Percentiles rank a stretch among this genome's conserved stretches.
These are phyloP conservation scores for Mucor plumbeus DNA, from an alignment of 371 early-diverging fungal genomes.

Conservation along the genomic window DNA sequence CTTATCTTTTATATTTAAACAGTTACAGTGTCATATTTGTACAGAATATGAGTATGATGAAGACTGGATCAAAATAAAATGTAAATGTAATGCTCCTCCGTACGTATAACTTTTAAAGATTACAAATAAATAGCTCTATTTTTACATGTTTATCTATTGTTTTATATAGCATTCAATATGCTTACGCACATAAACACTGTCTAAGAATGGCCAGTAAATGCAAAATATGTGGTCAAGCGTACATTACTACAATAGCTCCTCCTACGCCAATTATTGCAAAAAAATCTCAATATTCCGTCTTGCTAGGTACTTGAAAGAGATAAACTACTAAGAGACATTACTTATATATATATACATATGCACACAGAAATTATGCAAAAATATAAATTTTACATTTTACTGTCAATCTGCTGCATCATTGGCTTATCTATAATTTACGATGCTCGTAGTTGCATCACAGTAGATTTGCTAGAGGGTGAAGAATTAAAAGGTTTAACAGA, in stretches of 20 bases:
- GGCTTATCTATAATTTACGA: not conserved
- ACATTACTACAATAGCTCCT: not conserved
- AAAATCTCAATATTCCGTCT: no score
- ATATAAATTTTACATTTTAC: not conserved
- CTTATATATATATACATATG: not conserved
- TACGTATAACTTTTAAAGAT: not conserved
- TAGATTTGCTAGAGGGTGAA: not conserved
- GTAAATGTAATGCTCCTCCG: not conserved
- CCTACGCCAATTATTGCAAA: not conserved
- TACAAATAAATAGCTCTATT: no score
- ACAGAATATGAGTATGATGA: constrained; percentile 1
- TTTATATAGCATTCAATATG: constrained; percentile 3
- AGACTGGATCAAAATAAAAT: constrained; percentile 8
- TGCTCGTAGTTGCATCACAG: not conserved
- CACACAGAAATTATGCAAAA: not conserved
- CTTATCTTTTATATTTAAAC: not conserved
- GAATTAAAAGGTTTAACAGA: not conserved
- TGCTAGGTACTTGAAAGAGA: not conserved
- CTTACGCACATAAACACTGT: constrained; percentile 3
- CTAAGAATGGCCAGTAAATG: not conserved
- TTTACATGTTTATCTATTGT: not conserved
- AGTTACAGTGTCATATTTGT: constrained; percentile 10
- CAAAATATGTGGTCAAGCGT: not conserved
- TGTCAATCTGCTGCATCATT: not conserved
- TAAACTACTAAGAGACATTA: not conserved